A percentile compares a stretch with the other conserved stretches of the same genome.
These are phyloP conservation scores for Metschnikowia santaceciliae DNA, from an alignment of 805 yeast genomes.

Conservation along the genomic window DNA sequence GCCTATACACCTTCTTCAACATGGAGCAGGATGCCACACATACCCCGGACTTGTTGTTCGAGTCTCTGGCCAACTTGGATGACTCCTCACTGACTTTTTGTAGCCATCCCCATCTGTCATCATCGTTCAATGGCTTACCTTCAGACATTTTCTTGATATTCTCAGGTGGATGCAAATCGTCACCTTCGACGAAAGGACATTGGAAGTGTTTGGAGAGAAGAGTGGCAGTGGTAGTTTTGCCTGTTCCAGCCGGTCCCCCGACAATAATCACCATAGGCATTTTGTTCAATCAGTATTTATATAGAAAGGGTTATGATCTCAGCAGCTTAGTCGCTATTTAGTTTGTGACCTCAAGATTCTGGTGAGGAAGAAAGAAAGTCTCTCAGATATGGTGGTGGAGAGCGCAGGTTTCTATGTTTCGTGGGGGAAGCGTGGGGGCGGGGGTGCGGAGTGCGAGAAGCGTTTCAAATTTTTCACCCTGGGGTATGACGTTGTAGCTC, in stretches of 20 bases:
- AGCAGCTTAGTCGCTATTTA: no score
- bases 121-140: constrained; percentile 81
- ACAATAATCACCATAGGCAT: constrained; percentile 49
- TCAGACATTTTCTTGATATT: constrained; percentile 81
- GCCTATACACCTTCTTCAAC: constrained; percentile 71
- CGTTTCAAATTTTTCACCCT: not conserved
- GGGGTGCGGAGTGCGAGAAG: constrained; percentile 1
- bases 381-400: not conserved
- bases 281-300: not conserved
- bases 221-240: constrained; percentile 77
- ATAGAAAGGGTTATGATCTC: not conserved
- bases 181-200: constrained; percentile 80
- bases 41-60: constrained; percentile 18
- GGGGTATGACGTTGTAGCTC: no score
- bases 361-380: not conserved
- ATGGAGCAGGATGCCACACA: constrained; percentile 81
- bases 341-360: not conserved
- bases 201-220: constrained; percentile 42
- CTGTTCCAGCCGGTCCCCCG: constrained; percentile 97
- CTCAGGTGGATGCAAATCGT: constrained; percentile 61
- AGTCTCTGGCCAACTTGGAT: constrained; percentile 32
- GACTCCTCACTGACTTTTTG: constrained; percentile 42
- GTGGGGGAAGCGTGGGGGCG: constrained; percentile 7
- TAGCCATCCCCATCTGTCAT: constrained; percentile 92
- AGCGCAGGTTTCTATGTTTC: not conserved